These are phyloP conservation scores for Colletotrichum filicis DNA, from an alignment of 2,329 filamentous ascomycete genomes.

Conservation along the genomic window DNA sequence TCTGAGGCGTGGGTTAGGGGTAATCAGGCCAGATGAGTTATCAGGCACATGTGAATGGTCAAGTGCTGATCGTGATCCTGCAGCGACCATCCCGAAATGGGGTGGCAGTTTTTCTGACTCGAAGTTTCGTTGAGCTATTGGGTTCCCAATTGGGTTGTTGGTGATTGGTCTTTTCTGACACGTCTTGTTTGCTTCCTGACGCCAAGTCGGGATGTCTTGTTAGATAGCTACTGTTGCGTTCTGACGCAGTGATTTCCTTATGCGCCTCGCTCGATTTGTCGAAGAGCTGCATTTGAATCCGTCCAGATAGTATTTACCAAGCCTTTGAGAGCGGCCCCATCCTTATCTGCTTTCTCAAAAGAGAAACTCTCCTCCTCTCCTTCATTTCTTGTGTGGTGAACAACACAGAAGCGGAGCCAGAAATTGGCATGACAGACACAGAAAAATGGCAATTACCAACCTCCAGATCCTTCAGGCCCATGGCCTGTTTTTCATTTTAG, in stretches of 20 bases:
- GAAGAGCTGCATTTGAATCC: neutral
- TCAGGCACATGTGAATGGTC: neutral
- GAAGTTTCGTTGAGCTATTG: neutral
- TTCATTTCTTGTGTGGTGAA: neutral
- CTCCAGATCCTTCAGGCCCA: neutral
- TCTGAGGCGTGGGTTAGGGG: neutral
- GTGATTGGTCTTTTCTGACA: neutral
- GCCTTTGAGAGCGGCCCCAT: neutral
- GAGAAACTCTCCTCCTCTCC: too few species aligned
- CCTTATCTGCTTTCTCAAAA: neutral
- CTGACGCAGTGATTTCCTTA: neutral
- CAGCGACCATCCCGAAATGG: neutral
- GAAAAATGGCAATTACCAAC: neutral
- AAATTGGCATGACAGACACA: neutral
- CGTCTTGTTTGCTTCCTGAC: neutral
- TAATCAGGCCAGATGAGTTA: neutral
- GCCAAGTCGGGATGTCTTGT: neutral
- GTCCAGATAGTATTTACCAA: neutral
- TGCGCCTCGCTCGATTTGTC: neutral
- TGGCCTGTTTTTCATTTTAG: conserved; percentile 21
- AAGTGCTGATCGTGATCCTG: neutral
- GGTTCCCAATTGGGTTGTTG: neutral
- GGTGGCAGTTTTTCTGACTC: conserved; percentile 18
- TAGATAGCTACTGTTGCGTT: neutral
- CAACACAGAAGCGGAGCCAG: neutral